Conservation (phyloP, 306 rosid species). For the Dalbergia cultrata region DNA sequence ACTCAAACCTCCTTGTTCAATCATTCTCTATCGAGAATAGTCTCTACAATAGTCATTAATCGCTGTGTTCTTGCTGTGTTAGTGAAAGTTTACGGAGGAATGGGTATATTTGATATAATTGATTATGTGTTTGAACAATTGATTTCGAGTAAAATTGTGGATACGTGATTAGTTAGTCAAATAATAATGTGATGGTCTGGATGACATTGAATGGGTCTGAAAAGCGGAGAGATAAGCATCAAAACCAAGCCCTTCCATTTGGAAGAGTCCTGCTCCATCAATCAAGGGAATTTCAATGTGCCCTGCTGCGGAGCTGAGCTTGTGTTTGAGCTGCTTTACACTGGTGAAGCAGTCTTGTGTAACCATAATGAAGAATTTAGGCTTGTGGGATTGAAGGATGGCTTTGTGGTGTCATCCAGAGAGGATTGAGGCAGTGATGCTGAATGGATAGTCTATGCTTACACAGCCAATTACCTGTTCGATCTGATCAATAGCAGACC, state of each 20-base stretch:
- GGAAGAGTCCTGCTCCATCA: slow-evolving; percentile 86
- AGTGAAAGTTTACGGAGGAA: too few species aligned
- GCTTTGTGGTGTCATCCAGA: slow-evolving; percentile 90
- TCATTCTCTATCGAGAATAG: too few species aligned
- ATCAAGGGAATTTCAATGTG: slow-evolving; percentile 71
- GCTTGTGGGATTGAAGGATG: slow-evolving; percentile 73
- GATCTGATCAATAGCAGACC: slow-evolving; percentile 87
- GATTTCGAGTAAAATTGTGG: too few species aligned
- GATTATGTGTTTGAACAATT: too few species aligned
- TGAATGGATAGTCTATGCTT: slow-evolving; percentile 95
- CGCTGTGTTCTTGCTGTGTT: too few species aligned
- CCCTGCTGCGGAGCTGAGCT: slow-evolving; percentile 76
- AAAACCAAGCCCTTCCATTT: slow-evolving; percentile 90
- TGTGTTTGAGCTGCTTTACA: slow-evolving; percentile 78
- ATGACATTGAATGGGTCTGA: too few species aligned
- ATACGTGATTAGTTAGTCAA: too few species aligned
- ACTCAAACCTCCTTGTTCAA: too few species aligned
- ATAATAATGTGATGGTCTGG: too few species aligned
- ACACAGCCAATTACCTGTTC: slow-evolving; percentile 86
- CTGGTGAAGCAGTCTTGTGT: slow-evolving; percentile 90
- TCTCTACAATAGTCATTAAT: too few species aligned
- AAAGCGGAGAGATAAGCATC: slow-evolving; percentile 52
- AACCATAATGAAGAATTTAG: slow-evolving; percentile 90
- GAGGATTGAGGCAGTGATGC: slow-evolving; percentile 82
- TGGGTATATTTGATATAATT: too few species aligned